Percentiles rank a stretch among this genome's conserved stretches.
Conservation (phyloP, 495 filamentous ascomycete species). For the Jackrogersella minutella region DNA sequence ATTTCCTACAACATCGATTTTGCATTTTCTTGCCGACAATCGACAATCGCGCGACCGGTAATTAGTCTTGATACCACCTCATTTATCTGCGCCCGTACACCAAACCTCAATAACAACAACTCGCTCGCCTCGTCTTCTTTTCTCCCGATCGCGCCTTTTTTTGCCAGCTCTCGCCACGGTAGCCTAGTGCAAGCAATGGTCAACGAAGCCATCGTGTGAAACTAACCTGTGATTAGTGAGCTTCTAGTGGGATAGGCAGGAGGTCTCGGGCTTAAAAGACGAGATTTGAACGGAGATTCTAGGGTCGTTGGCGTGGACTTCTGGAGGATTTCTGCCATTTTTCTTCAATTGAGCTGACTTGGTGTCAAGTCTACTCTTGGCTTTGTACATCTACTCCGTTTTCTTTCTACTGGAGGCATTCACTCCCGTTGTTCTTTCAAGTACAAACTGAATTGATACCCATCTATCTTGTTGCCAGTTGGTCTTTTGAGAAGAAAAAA, state of each 20-base stretch:
- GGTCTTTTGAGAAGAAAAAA: slow-evolving; percentile 48
- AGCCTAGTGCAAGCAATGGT: slow-evolving; percentile 16
- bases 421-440: slow-evolving; percentile 54
- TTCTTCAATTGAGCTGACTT: slow-evolving; percentile 41
- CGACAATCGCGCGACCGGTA: neutral
- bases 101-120: neutral
- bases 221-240: slow-evolving; percentile 35
- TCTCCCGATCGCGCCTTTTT: slow-evolving; percentile 11
- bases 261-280: slow-evolving; percentile 43
- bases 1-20: slow-evolving; percentile 18
- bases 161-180: neutral
- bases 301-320: slow-evolving; percentile 41
- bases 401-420: slow-evolving; percentile 43
- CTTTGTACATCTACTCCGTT: slow-evolving; percentile 57
- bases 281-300: slow-evolving; percentile 41
- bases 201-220: slow-evolving; percentile 15
- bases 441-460: slow-evolving; percentile 68
- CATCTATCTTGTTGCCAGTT: slow-evolving; percentile 53
- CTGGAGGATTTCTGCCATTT: slow-evolving; percentile 39
- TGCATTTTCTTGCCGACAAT: too few species aligned
- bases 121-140: neutral
- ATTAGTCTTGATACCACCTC: neutral
- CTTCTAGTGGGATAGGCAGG: slow-evolving; percentile 42
- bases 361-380: slow-evolving; percentile 44
- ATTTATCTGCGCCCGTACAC: neutral